Evolutionary conservation across 208 protist species (phyloP), one percentile per base, ranked within the genome.

Genomic region (Leptomonas seymouri): DNA sequence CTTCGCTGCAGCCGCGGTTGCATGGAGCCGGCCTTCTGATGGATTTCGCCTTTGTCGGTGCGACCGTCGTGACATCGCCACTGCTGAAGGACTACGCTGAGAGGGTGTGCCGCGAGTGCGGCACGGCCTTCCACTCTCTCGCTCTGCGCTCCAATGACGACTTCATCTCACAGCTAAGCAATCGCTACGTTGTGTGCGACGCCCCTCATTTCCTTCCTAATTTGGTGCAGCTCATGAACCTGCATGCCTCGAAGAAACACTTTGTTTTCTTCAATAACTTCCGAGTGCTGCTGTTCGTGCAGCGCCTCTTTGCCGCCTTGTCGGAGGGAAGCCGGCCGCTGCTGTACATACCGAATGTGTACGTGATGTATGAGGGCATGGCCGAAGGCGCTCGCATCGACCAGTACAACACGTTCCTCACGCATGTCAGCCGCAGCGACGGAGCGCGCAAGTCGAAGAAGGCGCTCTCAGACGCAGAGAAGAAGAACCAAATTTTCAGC

Each of bases 251-350:
- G 15, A 93, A 94, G 61, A 97, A 97, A 66, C 93, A 97, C 76
- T 95, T 96, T 79, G 85, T 97, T 21, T 97, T 97, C 68, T 97
- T 96, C 71, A 96, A 97, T 77, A 85, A 76, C 66, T 73, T 81
- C 42, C 74, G 79, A 51, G 84, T 81, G 30, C 78, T 96, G 4
- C 55, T 78, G 3, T 95, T 94, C 68, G 86, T 93, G 11, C 76
- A 87, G 63, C 71, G 83, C 31, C 78, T 95, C 0, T 87, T 97
- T 58, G n/a, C 46, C 3, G 23, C 51, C 15, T 63, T 96, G 18
- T 66, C 57, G 39, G 56, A 87, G 44, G 79, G 87, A 20, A 48
- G 58, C 1, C 79, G 82, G 2, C 87, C 83, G 8, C 71, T 93
- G 1, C 70, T 94, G 27, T 93, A 82, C 65, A 86, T 95, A 18